A percentile compares a stretch with the other conserved stretches of the same genome.
phyloP scores from a whole-genome alignment of 164 flowering plant genomes.

The Magnolia officinalis region DNA sequence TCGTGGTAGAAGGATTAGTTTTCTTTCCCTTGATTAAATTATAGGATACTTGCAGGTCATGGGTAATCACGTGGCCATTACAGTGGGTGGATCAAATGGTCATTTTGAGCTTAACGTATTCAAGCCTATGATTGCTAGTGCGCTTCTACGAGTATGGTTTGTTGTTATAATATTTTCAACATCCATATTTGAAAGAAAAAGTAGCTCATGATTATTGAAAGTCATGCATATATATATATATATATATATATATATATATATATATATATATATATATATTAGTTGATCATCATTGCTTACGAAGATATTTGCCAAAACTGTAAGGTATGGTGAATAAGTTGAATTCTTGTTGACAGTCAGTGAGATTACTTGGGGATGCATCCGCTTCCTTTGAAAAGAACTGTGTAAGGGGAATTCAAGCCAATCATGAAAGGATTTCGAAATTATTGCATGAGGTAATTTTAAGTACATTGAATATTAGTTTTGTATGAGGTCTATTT shows the following conservation, averaged over 20 bases:
- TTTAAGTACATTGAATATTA: conserved; percentile 1
- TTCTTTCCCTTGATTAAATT: too few relatives aligned
- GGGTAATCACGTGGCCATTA: conserved; percentile 94
- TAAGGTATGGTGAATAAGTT: conserved; percentile 3
- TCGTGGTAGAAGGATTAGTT: not conserved
- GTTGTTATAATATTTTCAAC: not conserved
- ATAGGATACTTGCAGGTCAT: conserved; percentile 53
- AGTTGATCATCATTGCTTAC: not conserved
- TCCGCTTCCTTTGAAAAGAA: conserved; percentile 96
- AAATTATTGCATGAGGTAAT: conserved; percentile 90
- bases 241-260: too few relatives aligned
- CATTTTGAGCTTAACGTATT: conserved; percentile 96
- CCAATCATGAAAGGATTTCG: conserved; percentile 79
- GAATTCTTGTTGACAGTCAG: conserved; percentile 45
- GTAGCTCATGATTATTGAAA: not conserved
- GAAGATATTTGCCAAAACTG: not conserved
- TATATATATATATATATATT: not conserved
- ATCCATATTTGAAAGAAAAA: not conserved
- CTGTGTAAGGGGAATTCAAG: conserved; percentile 91
- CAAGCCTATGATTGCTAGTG: conserved; percentile 94
- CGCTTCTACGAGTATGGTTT: conserved; percentile 67
- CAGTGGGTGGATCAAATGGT: conserved; percentile 95
- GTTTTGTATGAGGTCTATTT: not conserved
- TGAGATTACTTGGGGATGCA: conserved; percentile 93
- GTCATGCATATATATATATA: not conserved